A percentile compares a stretch with the other conserved stretches of the same genome.
These are phyloP conservation scores for Buxus sempervirens DNA, from an alignment of 164 flowering plant genomes.

Conservation along the genomic window DNA sequence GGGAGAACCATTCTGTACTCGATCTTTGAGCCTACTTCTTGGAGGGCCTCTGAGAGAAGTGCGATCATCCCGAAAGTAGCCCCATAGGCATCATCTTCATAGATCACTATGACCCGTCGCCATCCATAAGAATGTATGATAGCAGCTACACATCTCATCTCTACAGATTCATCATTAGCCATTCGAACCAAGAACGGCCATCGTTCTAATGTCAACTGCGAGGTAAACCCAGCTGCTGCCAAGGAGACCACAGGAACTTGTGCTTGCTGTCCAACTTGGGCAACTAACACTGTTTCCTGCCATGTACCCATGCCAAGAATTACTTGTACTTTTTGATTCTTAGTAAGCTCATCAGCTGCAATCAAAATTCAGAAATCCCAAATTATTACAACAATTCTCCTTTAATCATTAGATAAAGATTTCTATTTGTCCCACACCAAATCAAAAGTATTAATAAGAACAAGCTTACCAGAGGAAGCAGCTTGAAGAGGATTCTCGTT, in stretches of 20 bases:
- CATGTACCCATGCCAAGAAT: conserved; percentile 10
- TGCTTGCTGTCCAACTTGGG: neutral
- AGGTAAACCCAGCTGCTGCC: neutral
- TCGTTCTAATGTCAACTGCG: neutral
- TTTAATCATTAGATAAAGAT: too few relatives aligned
- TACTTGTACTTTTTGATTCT: conserved; percentile 8
- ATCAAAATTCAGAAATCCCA: neutral
- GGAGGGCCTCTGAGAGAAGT: conserved; percentile 12
- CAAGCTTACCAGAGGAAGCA: conserved; percentile 16
- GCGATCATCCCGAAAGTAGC: conserved; percentile 2
- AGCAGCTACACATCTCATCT: neutral
- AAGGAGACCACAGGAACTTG: conserved; percentile 2
- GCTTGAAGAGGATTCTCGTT: conserved; percentile 14
- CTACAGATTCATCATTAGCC: neutral
- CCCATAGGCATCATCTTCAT: conserved; percentile 18
- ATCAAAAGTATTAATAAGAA: neutral
- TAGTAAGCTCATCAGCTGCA: conserved; percentile 16
- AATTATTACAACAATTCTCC: too few relatives aligned
- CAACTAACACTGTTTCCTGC: conserved; percentile 9
- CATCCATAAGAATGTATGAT: neutral
- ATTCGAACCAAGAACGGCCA: neutral
- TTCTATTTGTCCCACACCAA: too few relatives aligned
- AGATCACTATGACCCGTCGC: conserved; percentile 24
- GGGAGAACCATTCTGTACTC: conserved; percentile 15
- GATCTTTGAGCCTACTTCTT: conserved; percentile 15